Evolutionary conservation across 1,284 basidiomycete species (phyloP).

Genomic region (Rhodotorula sp.): DNA sequence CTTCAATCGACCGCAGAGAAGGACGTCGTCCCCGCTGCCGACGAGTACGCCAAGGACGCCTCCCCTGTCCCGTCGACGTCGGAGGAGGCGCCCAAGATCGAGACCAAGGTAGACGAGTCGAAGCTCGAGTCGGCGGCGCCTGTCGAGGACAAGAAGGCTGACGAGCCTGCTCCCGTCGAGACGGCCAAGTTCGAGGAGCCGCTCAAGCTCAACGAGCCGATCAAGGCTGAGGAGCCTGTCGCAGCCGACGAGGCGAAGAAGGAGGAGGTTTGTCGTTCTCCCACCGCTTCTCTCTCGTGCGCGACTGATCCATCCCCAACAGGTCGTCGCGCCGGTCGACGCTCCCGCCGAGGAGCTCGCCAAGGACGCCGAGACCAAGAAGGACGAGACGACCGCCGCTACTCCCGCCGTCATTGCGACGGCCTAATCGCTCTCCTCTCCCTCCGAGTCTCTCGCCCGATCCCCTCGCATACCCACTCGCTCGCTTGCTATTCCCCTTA

Average conservation of each 20-base stretch:
- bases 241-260: neutral
- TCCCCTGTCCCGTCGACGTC: neutral
- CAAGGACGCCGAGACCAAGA: constrained; percentile 20
- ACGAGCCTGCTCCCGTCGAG: neutral
- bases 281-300: neutral
- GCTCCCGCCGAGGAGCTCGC: constrained; percentile 26
- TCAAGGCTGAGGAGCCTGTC: constrained; percentile 13
- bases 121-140: constrained; percentile 16
- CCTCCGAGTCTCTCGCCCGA: neutral
- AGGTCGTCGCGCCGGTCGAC: constrained; percentile 22
- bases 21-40: constrained; percentile 8
- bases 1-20: neutral
- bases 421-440: neutral
- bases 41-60: neutral
- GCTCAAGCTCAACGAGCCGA: neutral
- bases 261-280: constrained; percentile 6
- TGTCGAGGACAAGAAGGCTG: neutral
- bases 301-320: neutral
- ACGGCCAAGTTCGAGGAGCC: neutral
- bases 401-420: neutral
- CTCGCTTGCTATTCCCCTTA: too few species aligned
- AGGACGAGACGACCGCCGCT: constrained; percentile 1
- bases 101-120: constrained; percentile 30
- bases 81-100: constrained; percentile 27
- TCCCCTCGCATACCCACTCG: too few species aligned